These are phyloP conservation scores for Camelina hispida DNA, from an alignment of 345 rosid genomes.

Conservation along the genomic window DNA sequence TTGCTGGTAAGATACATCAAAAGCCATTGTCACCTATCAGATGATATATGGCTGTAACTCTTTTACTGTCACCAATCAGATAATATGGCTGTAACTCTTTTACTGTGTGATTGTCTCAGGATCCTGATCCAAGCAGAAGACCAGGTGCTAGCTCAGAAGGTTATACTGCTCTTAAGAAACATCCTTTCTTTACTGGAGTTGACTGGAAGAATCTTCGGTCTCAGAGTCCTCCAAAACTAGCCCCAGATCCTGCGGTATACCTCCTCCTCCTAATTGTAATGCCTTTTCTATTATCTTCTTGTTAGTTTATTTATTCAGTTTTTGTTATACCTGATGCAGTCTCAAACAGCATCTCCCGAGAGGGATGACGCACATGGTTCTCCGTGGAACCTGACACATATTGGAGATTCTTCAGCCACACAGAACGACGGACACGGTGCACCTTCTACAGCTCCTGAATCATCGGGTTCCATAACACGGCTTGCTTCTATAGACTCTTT, in stretches of 20 bases:
- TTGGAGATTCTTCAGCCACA: conserved; percentile 63
- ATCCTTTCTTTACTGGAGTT: conserved; percentile 78
- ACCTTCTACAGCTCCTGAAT: conserved; percentile 60
- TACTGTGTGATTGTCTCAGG: conserved; percentile 53
- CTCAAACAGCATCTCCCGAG: conserved; percentile 62
- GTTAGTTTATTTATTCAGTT: background rate
- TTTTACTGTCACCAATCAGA: conserved; percentile 7
- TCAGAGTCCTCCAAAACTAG: conserved; percentile 72
- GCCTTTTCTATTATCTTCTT: background rate
- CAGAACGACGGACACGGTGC: conserved; percentile 60
- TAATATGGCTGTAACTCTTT: conserved; percentile 24
- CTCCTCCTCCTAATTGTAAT: conserved; percentile 6
- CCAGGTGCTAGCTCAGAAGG: conserved; percentile 87
- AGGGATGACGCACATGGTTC: conserved; percentile 60
- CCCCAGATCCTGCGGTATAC: conserved; percentile 60
- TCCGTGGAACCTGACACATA: conserved; percentile 79
- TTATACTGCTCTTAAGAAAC: conserved; percentile 71
- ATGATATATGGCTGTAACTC: conserved; percentile 25
- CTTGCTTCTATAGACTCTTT: conserved; percentile 96
- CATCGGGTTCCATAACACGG: conserved; percentile 69
- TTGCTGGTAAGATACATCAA: conserved; percentile 67
- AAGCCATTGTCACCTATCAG: background rate
- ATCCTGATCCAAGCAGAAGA: conserved; percentile 78
- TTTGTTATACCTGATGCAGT: conserved; percentile 5
- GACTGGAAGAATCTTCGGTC: conserved; percentile 78